Base-by-base conservation (phyloP, 2,329 filamentous ascomycete genomes). In the Sporothrix mexicana region DNA sequence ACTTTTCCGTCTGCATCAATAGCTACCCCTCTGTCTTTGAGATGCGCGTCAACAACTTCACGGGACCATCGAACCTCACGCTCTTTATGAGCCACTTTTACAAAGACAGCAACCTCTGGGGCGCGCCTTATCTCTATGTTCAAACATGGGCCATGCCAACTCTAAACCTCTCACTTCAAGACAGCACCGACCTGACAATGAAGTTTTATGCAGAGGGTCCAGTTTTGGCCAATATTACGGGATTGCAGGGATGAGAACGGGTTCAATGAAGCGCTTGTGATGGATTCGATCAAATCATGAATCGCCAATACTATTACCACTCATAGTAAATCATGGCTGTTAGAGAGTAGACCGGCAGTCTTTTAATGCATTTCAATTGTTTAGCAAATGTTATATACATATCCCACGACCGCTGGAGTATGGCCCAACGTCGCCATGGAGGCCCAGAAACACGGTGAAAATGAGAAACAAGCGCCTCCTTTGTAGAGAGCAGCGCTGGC, bases 171-270 rank as follows among this genome's bases (percentile, higher is more conserved):
- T 72, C 69, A 1, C 30, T 36, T 0, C 25, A 71, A 41, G 9
- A 23, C 51, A 61, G 51, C 15, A 51, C 69, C 23, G 57, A 55
- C 4, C 20, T 20, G 13, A n/a, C 72, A 10, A 74, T 74, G 66
- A 55, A 45, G 4, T 74, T 73, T 69, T 71, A 15, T 45, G 12
- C 23, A 5, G 25, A 23, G 0, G 71, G 74, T 2, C 71, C 71
- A 1, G 51, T 74, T 51, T 49, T 71, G 1, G 74, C 73, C 45
- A 76, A 75, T 45, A 76, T 75, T 4, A 73, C 70, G 1, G 72
- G 74, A 10, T 17, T 75, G 17, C 68, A 70, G 5, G 74, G 59
- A 17, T 75, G 23, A 49, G 30, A 13, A 20, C 20, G 20, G 6
- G 36, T 6, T 41, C 15, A 23, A 3, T 13, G 17, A 1, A 64